These are phyloP conservation scores for Serendipita sp. DNA, from an alignment of 768 basidiomycete genomes.

Conservation along the genomic window DNA sequence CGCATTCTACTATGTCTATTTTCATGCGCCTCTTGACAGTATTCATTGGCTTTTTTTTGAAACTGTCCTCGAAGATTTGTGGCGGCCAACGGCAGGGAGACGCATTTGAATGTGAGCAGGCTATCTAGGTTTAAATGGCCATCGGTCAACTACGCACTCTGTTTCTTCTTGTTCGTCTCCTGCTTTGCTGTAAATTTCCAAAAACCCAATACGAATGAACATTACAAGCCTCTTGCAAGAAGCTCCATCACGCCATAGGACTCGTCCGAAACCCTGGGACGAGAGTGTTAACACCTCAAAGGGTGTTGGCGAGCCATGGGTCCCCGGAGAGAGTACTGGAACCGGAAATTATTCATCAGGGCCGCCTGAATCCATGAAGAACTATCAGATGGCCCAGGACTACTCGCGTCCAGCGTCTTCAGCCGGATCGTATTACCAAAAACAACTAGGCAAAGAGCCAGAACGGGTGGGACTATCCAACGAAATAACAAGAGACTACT, in stretches of 20 bases:
- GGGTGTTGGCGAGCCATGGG: not conserved
- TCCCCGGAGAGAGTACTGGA: not conserved
- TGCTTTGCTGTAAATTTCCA: no score
- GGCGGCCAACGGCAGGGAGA: no score
- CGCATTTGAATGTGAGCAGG: no score
- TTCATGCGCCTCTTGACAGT: no score
- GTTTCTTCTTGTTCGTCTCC: no score
- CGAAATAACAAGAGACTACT: not conserved
- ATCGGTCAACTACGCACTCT: no score
- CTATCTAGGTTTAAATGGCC: no score
- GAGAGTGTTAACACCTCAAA: not conserved
- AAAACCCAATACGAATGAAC: not conserved
- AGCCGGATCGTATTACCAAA: not conserved
- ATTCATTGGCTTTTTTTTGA: not conserved
- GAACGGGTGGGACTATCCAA: not conserved
- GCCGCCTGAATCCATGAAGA: not conserved
- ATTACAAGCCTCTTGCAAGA: conserved; percentile 1
- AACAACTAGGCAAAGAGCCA: not conserved
- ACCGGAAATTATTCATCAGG: not conserved
- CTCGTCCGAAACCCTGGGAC: conserved; percentile 1
- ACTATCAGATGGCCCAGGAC: not conserved
- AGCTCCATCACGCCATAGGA: not conserved
- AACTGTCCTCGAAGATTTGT: not conserved
- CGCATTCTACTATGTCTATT: no score
- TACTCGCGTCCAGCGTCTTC: not conserved